Evolutionary conservation across 2,329 filamentous ascomycete genomes (phyloP).

Genomic region (Cordyceps cicadae): DNA sequence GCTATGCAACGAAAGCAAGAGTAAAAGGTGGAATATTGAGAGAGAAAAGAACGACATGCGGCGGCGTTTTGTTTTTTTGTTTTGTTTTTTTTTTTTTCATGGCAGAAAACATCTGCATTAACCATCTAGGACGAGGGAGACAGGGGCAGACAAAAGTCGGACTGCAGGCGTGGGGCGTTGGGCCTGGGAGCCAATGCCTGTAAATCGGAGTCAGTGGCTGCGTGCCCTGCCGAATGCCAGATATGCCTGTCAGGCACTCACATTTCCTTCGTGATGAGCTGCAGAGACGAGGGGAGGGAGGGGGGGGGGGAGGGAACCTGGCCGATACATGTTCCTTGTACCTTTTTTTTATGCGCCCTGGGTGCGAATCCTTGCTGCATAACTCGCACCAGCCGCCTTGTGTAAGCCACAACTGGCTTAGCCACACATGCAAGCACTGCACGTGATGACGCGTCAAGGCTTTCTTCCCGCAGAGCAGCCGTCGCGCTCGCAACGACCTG

Average conservation of each 20-base stretch:
- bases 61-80: background rate
- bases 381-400: background rate
- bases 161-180: background rate
- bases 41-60: background rate
- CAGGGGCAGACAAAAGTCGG: background rate
- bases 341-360: background rate
- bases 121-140: background rate
- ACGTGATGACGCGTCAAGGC: background rate
- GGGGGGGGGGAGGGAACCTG: background rate
- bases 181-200: background rate
- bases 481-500: background rate
- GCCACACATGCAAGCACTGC: background rate
- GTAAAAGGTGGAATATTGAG: too few species aligned
- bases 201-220: conserved; percentile 8
- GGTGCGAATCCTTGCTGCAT: background rate
- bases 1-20: too few species aligned
- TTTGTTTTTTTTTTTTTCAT: background rate
- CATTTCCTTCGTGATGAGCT: too few species aligned
- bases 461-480: background rate
- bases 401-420: background rate
- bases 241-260: conserved; percentile 7
- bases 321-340: background rate
- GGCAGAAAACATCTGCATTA: background rate
- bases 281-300: background rate
- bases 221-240: conserved; percentile 1